Evolutionary conservation across 208 protist species (phyloP).

Genomic region (Leishmania amazonensis): DNA sequence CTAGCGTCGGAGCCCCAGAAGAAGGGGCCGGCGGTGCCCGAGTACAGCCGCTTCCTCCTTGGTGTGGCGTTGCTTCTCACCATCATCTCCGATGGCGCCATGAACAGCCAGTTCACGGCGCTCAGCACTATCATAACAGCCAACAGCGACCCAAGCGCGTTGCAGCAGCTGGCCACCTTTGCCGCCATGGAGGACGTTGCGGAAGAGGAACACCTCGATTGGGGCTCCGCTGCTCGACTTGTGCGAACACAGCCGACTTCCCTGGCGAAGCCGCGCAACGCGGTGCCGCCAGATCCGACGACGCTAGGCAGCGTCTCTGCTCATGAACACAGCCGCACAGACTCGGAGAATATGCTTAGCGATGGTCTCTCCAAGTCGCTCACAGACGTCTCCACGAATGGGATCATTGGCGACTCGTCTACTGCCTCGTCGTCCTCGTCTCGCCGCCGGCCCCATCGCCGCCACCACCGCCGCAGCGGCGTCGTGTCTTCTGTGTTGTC

Average conservation of each 20-base stretch:
- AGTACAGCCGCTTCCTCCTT: conserved; percentile 34
- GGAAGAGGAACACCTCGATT: conserved; percentile 76
- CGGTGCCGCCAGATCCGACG: conserved; percentile 11
- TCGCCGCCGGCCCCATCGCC: conserved; percentile 26
- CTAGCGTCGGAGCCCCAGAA: conserved; percentile 14
- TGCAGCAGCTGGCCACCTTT: conserved; percentile 77
- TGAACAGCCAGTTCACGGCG: conserved; percentile 25
- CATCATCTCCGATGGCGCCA: conserved; percentile 32
- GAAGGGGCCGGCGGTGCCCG: conserved; percentile 11
- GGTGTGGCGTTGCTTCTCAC: conserved; percentile 45
- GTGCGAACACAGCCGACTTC: conserved; percentile 12
- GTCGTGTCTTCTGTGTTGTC: neutral
- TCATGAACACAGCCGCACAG: conserved; percentile 7
- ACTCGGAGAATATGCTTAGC: conserved; percentile 10
- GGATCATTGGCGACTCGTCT: neutral
- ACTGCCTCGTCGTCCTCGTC: conserved; percentile 17
- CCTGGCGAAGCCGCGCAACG: conserved; percentile 21
- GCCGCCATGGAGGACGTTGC: conserved; percentile 58
- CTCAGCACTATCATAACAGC: conserved; percentile 60
- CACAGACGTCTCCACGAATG: conserved; percentile 1
- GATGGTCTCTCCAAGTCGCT: conserved; percentile 22
- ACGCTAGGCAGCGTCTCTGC: conserved; percentile 4
- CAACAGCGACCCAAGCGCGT: conserved; percentile 39
- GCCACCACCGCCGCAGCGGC: conserved; percentile 22
- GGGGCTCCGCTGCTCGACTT: conserved; percentile 44